Evolutionary conservation across 2,329 filamentous ascomycete genomes (phyloP).

Genomic region (Botrytis elliptica): DNA sequence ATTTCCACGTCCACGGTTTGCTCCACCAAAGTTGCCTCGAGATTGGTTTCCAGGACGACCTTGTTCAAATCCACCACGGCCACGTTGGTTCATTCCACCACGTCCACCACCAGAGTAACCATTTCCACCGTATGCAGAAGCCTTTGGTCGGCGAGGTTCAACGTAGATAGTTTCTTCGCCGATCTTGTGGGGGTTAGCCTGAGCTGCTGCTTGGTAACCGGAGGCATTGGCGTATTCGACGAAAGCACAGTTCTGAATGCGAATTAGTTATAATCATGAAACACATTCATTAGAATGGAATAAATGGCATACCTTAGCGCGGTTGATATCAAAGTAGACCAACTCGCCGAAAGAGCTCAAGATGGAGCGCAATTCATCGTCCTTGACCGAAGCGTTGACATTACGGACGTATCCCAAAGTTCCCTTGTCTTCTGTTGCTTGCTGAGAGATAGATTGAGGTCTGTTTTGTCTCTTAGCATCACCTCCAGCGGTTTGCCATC

Average conservation of each 20-base stretch:
- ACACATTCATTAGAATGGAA: background rate
- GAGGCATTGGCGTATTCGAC: conserved; percentile 84
- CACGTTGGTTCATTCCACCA: conserved; percentile 59
- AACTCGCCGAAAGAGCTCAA: conserved; percentile 72
- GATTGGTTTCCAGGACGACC: conserved; percentile 46
- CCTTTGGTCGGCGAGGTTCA: conserved; percentile 82
- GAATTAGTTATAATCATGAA: conserved; percentile 24
- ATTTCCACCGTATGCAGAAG: conserved; percentile 66
- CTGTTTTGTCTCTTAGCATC: conserved; percentile 80
- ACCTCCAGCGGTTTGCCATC: conserved; percentile 84
- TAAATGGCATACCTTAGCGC: conserved; percentile 67
- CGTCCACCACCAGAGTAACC: conserved; percentile 62
- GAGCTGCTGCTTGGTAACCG: conserved; percentile 78
- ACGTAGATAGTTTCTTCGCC: conserved; percentile 80
- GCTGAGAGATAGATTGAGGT: conserved; percentile 61
- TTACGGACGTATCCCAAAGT: conserved; percentile 93
- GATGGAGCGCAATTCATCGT: conserved; percentile 66
- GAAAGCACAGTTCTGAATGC: conserved; percentile 83
- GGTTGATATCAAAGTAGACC: conserved; percentile 74
- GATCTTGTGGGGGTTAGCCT: conserved; percentile 81
- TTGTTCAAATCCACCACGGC: conserved; percentile 64
- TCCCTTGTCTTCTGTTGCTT: conserved; percentile 66
- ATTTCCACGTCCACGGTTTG: conserved; percentile 61
- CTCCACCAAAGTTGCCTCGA: conserved; percentile 43
- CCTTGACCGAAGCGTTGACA: conserved; percentile 83